Evolutionary conservation across 106 monocot genomes (phyloP).

Genomic region (Dioscorea zingiberensis): DNA sequence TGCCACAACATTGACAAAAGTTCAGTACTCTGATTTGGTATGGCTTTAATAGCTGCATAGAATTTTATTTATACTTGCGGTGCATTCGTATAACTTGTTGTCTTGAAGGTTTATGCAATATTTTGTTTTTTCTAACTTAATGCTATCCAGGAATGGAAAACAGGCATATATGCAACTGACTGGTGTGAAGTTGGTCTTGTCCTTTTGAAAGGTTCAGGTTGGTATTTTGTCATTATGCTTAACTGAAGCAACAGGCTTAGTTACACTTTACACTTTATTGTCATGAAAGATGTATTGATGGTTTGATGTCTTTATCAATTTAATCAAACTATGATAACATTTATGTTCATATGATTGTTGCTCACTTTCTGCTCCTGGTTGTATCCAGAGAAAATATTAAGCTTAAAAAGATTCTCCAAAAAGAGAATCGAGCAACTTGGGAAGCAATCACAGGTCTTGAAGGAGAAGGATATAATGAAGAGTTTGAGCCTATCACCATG

Average conservation of each 20-base stretch:
- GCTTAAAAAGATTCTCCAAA: conserved; percentile 77
- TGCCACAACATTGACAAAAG: conserved; percentile 22
- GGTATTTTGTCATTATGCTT: conserved; percentile 5
- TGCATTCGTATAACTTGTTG: not conserved
- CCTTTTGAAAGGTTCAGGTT: conserved; percentile 62
- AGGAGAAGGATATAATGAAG: conserved; percentile 70
- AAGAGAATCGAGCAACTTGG: conserved; percentile 68
- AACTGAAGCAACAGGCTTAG: not conserved
- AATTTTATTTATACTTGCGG: conserved; percentile 2
- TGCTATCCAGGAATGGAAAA: conserved; percentile 71
- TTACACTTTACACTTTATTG: not conserved
- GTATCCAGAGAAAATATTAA: conserved; percentile 51
- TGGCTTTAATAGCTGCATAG: conserved; percentile 16
- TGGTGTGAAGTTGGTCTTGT: conserved; percentile 86
- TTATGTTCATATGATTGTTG: not conserved
- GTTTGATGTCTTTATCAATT: not conserved
- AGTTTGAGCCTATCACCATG: conserved; percentile 42
- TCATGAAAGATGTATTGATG: not conserved
- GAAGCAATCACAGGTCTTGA: conserved; percentile 70
- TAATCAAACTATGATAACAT: not conserved
- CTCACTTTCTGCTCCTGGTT: not conserved
- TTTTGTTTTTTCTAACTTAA: not conserved
- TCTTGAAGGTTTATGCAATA: no score
- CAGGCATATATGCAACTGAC: conserved; percentile 66
- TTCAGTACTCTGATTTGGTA: conserved; percentile 85